phyloP scores from a whole-genome alignment of 2,329 filamentous ascomycete genomes.

The Penicillium hordei region DNA sequence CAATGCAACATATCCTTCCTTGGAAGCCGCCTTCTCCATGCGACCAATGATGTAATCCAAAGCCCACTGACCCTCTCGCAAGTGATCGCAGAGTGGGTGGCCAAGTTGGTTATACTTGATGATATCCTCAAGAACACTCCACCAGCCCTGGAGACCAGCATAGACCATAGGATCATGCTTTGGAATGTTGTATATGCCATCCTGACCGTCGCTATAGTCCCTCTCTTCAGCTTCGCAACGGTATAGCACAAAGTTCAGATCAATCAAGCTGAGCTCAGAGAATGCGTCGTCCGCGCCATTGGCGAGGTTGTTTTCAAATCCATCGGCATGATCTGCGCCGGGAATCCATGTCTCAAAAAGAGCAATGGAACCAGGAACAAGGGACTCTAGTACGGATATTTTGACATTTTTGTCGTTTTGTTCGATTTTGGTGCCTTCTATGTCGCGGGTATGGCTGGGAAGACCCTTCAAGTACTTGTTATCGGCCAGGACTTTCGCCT shows the following conservation, averaged over 20 bases:
- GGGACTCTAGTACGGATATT: slow-evolving; percentile 76
- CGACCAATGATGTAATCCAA: slow-evolving; percentile 82
- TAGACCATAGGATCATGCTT: slow-evolving; percentile 83
- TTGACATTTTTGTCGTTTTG: slow-evolving; percentile 70
- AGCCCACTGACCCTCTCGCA: slow-evolving; percentile 88
- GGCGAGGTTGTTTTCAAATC: slow-evolving; percentile 82
- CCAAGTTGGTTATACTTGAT: slow-evolving; percentile 87
- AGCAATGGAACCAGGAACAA: slow-evolving; percentile 91
- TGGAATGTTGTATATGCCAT: slow-evolving; percentile 88
- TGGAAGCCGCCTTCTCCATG: slow-evolving; percentile 68
- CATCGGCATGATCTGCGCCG: slow-evolving; percentile 75
- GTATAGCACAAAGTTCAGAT: slow-evolving; percentile 90
- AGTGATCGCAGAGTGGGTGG: slow-evolving; percentile 88
- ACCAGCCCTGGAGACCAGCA: slow-evolving; percentile 97
- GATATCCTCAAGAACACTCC: slow-evolving; percentile 83
- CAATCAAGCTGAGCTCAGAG: slow-evolving; percentile 68
- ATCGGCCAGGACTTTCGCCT: slow-evolving; percentile 65
- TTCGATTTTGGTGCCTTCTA: slow-evolving; percentile 73
- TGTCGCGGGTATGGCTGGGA: slow-evolving; percentile 74
- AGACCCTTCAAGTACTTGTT: slow-evolving; percentile 73
- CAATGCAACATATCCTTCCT: slow-evolving; percentile 62
- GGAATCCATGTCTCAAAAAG: slow-evolving; percentile 97
- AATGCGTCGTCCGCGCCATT: slow-evolving; percentile 79
- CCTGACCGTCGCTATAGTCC: slow-evolving; percentile 72
- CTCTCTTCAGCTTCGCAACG: slow-evolving; percentile 86